Percentiles rank a stretch among this genome's conserved stretches.
Evolutionary conservation across 208 protist genomes (phyloP).

Genomic region (Crithidia bombi): DNA sequence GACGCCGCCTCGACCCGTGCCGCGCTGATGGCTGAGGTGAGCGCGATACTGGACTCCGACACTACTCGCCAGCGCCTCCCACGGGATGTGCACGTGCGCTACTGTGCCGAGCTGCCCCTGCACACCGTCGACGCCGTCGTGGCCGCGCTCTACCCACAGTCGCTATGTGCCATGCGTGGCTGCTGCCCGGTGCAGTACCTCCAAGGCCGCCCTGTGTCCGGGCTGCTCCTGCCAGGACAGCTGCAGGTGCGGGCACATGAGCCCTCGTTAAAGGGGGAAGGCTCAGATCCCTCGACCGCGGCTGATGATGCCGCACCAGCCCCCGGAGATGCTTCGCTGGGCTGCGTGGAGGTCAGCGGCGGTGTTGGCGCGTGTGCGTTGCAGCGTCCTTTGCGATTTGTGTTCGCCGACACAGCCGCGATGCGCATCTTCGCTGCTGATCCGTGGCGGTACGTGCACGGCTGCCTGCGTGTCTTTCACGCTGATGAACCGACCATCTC

Average conservation of each 20-base stretch:
- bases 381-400: slow-evolving; percentile 42
- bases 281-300: background rate
- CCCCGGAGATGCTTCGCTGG: slow-evolving; percentile 24
- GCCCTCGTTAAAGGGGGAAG: background rate
- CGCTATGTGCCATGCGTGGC: slow-evolving; percentile 55
- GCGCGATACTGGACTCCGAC: slow-evolving; percentile 23
- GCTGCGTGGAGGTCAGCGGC: slow-evolving; percentile 63
- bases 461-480: slow-evolving; percentile 43
- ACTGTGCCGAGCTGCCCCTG: slow-evolving; percentile 38
- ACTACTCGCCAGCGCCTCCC: slow-evolving; percentile 23
- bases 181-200: slow-evolving; percentile 70
- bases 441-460: slow-evolving; percentile 54
- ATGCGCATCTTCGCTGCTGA: slow-evolving; percentile 55
- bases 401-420: slow-evolving; percentile 46
- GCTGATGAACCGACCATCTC: slow-evolving; percentile 41
- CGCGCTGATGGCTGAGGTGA: slow-evolving; percentile 32
- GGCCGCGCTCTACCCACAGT: slow-evolving; percentile 55
- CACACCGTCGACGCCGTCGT: slow-evolving; percentile 45
- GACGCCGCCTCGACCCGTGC: background rate
- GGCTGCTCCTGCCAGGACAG: slow-evolving; percentile 52
- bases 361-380: slow-evolving; percentile 28
- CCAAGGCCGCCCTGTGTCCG: slow-evolving; percentile 12
- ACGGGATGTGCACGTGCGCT: slow-evolving; percentile 41
- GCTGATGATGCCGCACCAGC: background rate
- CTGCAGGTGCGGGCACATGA: background rate